Evolutionary conservation across 225 moss, liverwort and hornwort genomes (phyloP).

Genomic region (Lunularia cruciata): DNA sequence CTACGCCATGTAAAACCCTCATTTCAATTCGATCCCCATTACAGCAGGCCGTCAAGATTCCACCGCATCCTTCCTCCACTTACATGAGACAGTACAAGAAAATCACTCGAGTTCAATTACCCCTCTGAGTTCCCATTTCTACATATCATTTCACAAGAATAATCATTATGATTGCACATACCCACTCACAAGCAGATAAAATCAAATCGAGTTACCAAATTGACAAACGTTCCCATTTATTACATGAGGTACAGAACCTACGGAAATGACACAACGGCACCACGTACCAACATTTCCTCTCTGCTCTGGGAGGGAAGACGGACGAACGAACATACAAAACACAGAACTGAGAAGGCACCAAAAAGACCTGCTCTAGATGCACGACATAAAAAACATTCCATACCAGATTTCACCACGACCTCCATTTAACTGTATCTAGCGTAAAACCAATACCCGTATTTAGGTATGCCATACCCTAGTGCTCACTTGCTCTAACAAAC

Average conservation of each 20-base stretch:
- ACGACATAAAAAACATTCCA: not conserved
- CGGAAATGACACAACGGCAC: slow-evolving; percentile 12
- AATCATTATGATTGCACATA: not conserved
- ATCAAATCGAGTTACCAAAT: not conserved
- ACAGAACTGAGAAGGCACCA: slow-evolving; percentile 10
- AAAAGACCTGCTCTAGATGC: slow-evolving; percentile 17
- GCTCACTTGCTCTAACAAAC: slow-evolving; percentile 4
- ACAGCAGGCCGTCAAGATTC: too few relatives aligned
- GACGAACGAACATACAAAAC: slow-evolving; percentile 2
- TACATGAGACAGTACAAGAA: too few relatives aligned
- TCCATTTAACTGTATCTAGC: not conserved
- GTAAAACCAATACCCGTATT: not conserved
- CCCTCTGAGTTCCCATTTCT: too few relatives aligned
- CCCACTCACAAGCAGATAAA: not conserved
- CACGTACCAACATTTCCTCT: slow-evolving; percentile 11
- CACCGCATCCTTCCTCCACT: too few relatives aligned
- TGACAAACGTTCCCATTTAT: slow-evolving; percentile 17
- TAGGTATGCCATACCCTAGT: not conserved
- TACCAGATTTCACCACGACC: not conserved
- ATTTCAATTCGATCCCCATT: too few relatives aligned
- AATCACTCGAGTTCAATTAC: too few relatives aligned
- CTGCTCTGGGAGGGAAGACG: slow-evolving; percentile 6
- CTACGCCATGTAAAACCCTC: too few relatives aligned
- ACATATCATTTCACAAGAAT: too few relatives aligned
- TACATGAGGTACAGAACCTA: slow-evolving; percentile 19